Evolutionary conservation across 164 flowering plant species (phyloP).

Genomic region (Tetracentron sinense): DNA sequence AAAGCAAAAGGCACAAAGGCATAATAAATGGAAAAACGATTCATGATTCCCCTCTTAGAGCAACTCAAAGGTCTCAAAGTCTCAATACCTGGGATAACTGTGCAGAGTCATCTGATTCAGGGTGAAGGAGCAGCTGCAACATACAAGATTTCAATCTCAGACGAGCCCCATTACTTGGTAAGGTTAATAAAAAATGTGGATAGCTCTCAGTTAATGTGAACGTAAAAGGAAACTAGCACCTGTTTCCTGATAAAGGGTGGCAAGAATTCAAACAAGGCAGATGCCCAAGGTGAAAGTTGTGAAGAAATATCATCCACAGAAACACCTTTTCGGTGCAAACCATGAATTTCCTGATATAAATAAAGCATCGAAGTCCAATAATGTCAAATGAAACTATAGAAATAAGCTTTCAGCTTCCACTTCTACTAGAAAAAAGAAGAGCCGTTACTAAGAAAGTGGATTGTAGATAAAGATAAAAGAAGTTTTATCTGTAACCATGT

Average conservation of each 20-base stretch:
- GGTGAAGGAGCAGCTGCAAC: conserved; percentile 52
- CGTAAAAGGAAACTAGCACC: conserved; percentile 36
- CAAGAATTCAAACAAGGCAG: conserved; percentile 90
- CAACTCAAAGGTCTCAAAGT: conserved; percentile 1
- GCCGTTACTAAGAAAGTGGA: not conserved
- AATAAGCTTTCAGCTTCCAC: not conserved
- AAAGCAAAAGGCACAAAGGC: not conserved
- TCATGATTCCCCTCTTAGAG: no score
- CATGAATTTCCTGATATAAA: conserved; percentile 98
- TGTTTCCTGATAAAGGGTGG: conserved; percentile 86
- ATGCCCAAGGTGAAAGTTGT: conserved; percentile 98
- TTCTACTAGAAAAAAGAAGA: not conserved
- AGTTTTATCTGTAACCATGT: not conserved
- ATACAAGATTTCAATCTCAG: conserved; percentile 10
- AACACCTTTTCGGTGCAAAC: conserved; percentile 74
- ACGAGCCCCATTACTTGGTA: not conserved
- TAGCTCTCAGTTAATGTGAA: conserved; percentile 4
- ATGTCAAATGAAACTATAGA: not conserved
- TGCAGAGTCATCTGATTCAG: conserved; percentile 97
- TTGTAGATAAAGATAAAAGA: no score
- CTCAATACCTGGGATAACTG: conserved; percentile 84
- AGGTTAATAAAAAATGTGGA: not conserved
- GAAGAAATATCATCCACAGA: conserved; percentile 68
- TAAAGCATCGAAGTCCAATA: not conserved
- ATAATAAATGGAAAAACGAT: no score